Percentiles rank a stretch among this genome's conserved stretches.
Evolutionary conservation across 352 stramenopile species (phyloP).

Genomic region (Phytophthora europaea): DNA sequence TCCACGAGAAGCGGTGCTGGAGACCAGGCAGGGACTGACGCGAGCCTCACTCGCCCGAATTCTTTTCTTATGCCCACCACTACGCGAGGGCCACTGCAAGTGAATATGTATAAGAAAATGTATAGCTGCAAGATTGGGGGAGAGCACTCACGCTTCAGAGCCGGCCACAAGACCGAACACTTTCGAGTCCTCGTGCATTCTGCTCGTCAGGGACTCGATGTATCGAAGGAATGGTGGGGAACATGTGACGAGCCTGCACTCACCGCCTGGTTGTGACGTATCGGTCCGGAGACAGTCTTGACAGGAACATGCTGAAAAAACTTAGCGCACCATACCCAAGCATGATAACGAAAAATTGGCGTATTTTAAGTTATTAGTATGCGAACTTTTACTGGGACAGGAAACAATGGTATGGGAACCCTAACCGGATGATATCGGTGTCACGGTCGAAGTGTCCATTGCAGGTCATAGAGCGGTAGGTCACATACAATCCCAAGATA

Average conservation of each 20-base stretch:
- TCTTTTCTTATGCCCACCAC: conserved; percentile 28
- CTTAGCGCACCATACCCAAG: no score
- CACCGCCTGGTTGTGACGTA: not conserved
- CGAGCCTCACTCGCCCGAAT: conserved; percentile 16
- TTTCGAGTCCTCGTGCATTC: not conserved
- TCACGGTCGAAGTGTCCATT: no score
- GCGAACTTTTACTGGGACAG: no score
- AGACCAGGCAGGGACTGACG: conserved; percentile 26
- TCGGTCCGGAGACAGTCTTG: not conserved
- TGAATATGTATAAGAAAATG: not conserved
- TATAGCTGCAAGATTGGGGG: conserved; percentile 1
- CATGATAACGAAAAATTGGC: no score
- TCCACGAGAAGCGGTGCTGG: conserved; percentile 1
- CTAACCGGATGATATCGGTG: no score
- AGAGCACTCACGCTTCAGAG: conserved; percentile 5
- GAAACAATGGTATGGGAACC: no score
- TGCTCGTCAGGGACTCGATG: not conserved
- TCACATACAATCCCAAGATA: no score
- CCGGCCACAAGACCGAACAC: not conserved
- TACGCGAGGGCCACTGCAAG: conserved; percentile 30
- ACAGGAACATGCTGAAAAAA: not conserved
- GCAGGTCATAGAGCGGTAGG: no score
- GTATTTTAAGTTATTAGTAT: no score
- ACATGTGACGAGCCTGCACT: not conserved
- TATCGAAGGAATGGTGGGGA: not conserved